These are phyloP conservation scores for Phaeotremella skinneri DNA, from an alignment of 768 basidiomycete genomes.

Conservation along the genomic window DNA sequence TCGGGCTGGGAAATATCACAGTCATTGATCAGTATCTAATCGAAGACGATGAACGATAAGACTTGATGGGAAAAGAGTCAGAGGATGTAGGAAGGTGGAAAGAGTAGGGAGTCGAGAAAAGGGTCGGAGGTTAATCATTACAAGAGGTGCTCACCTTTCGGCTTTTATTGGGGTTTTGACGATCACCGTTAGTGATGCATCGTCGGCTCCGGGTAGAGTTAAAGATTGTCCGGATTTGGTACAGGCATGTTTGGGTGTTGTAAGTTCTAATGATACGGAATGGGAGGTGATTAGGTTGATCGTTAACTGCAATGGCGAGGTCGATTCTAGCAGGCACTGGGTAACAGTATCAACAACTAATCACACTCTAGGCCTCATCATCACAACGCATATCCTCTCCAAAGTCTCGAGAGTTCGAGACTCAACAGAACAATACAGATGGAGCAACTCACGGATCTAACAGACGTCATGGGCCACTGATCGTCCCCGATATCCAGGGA, in stretches of 20 bases:
- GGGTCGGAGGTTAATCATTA: not conserved
- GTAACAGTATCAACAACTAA: not conserved
- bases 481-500: conserved; percentile 14
- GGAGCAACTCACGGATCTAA: conserved; percentile 22
- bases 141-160: conserved; percentile 3
- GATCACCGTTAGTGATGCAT: not conserved
- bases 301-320: conserved; percentile 10
- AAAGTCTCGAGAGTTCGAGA: not conserved
- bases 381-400: not conserved
- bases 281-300: not conserved
- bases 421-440: not conserved
- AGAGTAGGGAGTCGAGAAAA: not conserved
- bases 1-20: conserved; percentile 5
- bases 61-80: not conserved
- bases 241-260: not conserved
- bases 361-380: conserved; percentile 2
- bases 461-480: conserved; percentile 27
- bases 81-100: not conserved
- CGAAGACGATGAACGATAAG: not conserved
- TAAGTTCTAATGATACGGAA: not conserved
- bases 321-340: conserved; percentile 15
- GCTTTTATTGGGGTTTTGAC: not conserved
- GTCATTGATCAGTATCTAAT: not conserved
- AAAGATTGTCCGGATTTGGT: not conserved
- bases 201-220: not conserved